These are phyloP conservation scores for Apiospora phragmitis DNA, from an alignment of 2,329 filamentous ascomycete genomes.

Conservation along the genomic window DNA sequence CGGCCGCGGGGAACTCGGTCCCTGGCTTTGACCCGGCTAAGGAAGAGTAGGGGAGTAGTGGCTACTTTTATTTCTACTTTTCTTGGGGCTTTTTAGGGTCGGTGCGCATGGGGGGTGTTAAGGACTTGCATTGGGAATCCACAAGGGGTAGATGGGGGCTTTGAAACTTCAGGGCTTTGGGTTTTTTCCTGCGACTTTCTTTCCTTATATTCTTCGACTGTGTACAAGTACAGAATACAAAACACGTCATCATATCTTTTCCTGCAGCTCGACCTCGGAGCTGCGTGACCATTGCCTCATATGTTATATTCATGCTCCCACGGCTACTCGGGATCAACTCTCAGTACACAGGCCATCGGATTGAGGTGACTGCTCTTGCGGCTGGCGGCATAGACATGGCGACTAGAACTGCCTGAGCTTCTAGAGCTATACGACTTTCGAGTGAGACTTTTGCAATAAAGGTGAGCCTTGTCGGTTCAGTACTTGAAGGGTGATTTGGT, in stretches of 20 bases:
- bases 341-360: background rate
- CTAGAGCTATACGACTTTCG: background rate
- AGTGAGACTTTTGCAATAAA: background rate
- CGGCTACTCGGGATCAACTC: too few relatives aligned
- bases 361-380: background rate
- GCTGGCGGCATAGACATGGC: background rate
- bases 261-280: too few relatives aligned
- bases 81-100: background rate
- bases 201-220: background rate
- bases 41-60: background rate
- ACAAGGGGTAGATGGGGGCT: background rate
- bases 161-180: background rate
- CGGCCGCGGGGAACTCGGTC: background rate
- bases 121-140: background rate
- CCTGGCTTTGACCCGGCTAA: conserved; percentile 9
- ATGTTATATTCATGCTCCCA: too few relatives aligned
- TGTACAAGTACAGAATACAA: background rate
- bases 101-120: background rate
- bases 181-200: too few relatives aligned
- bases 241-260: background rate
- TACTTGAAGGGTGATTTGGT: background rate
- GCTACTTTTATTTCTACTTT: background rate
- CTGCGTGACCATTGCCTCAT: too few relatives aligned
- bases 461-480: background rate
- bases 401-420: background rate